phyloP scores from a whole-genome alignment of 208 protist genomes.

The Crithidia sp. region DNA sequence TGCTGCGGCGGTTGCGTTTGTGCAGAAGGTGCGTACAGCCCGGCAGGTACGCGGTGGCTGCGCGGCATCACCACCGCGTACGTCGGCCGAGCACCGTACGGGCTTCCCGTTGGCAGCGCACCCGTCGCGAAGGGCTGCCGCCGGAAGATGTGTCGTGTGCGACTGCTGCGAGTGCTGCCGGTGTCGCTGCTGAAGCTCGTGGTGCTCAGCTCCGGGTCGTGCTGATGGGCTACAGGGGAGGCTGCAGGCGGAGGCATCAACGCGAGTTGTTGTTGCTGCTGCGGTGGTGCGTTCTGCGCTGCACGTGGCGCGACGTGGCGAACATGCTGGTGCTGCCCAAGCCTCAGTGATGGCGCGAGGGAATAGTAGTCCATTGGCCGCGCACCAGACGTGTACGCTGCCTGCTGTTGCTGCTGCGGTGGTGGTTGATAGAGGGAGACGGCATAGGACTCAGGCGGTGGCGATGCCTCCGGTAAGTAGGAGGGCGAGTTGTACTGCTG shows the following conservation, averaged over 20 bases:
- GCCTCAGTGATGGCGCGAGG: conserved; percentile 19
- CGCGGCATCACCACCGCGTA: conserved; percentile 24
- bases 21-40: conserved; percentile 8
- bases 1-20: not conserved
- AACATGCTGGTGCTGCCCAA: conserved; percentile 26
- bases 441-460: not conserved
- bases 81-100: conserved; percentile 26
- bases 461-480: too few species aligned
- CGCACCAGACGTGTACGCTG: not conserved
- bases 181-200: conserved; percentile 13
- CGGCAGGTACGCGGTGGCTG: conserved; percentile 5
- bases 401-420: conserved; percentile 6
- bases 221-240: not conserved
- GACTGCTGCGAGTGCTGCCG: conserved; percentile 18
- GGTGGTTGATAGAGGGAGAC: not conserved
- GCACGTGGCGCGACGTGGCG: conserved; percentile 11
- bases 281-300: not conserved
- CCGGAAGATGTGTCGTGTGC: conserved; percentile 19
- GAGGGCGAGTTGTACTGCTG: not conserved
- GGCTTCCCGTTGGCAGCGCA: conserved; percentile 29
- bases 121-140: conserved; percentile 7
- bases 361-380: conserved; percentile 7
- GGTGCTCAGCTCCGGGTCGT: not conserved
- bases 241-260: not conserved
- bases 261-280: not conserved